A percentile compares a stretch with the other conserved stretches of the same genome.
Conservation (phyloP, 495 filamentous ascomycete genomes). For the Lindgomyces ingoldianus region DNA sequence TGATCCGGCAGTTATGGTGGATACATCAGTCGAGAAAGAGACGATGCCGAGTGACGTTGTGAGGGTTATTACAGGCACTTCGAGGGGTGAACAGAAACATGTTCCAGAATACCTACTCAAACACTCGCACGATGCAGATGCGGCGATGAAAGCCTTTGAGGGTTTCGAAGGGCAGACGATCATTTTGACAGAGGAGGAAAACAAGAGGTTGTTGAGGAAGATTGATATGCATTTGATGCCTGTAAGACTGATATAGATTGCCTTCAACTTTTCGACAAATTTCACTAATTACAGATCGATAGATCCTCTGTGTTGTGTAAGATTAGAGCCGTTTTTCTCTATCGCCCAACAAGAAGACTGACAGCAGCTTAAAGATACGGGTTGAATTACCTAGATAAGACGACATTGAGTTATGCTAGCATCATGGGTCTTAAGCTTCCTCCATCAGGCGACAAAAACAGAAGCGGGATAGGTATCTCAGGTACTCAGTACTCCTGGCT, state of each 20-base stretch:
- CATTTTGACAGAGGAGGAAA: slow-evolving; percentile 58
- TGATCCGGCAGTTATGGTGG: not conserved
- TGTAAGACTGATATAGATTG: slow-evolving; percentile 25
- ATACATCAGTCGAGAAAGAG: not conserved
- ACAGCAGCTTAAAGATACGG: too few species aligned
- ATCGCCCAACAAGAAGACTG: too few species aligned
- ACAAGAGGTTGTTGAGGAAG: slow-evolving; percentile 46
- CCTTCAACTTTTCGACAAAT: too few species aligned
- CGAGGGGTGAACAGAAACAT: not conserved
- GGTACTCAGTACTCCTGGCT: slow-evolving; percentile 32
- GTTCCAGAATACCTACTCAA: slow-evolving; percentile 42
- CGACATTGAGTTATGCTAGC: slow-evolving; percentile 56
- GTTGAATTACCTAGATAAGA: slow-evolving; percentile 61
- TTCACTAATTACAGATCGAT: too few species aligned
- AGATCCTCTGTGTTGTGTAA: slow-evolving; percentile 46
- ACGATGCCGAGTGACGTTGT: not conserved
- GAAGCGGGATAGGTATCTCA: slow-evolving; percentile 22
- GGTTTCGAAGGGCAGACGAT: slow-evolving; percentile 52
- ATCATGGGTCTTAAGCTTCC: slow-evolving; percentile 50
- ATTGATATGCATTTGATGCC: slow-evolving; percentile 48
- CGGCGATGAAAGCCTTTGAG: slow-evolving; percentile 60
- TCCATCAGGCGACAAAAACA: slow-evolving; percentile 14
- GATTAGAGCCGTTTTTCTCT: too few species aligned
- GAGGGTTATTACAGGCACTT: not conserved
- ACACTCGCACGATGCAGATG: slow-evolving; percentile 61